Evolutionary conservation across 257 asterid genomes (phyloP), one percentile per base, ranked within the genome.

Genomic region (Scutellaria baicalensis): DNA sequence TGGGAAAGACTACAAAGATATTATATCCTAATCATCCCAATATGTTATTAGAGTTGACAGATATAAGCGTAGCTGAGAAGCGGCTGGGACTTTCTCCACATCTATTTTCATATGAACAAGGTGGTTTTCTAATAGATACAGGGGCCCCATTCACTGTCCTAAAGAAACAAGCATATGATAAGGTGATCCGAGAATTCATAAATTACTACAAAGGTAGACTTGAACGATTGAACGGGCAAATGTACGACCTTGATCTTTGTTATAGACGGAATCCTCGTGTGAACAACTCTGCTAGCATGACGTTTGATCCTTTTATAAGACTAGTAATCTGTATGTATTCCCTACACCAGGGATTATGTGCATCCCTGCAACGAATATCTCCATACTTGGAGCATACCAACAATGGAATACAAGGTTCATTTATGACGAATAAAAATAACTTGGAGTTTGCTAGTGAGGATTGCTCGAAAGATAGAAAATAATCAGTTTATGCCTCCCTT

Each of bases 361-460:
- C 70, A 1, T 68, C 4, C 69, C 74, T 12, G 75, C 70, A 21
- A 65, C 39, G 13, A 1, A 11, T 1, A 27, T 27, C 33, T 45
- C 79, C 49, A 10, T 74, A 38, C 42, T 74, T 8, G 74, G 79
- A 59, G 74, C 74, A 6, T 0, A 57, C 57, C 74, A 74, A 31
- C 74, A 66, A 38, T 43, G 50, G 33, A 11, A 75, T 61, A 66
- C 61, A 8, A 39, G 70, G 70, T 75, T 68, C 50, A 62, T 59
- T 62, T 75, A 58, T 42, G 58, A 74, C 36, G 5, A 57, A 38
- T 21, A 6, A 16, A 13, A 66, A 67, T 33, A 49, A 7, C 17
- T 23, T 68, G 70, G 16, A 52, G 16, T 75, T 75, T 68, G 33
- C 7, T 17, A 8, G 20, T 1, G 64, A 61, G 45, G 69, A 59